Evolutionary conservation across 352 stramenopile species (phyloP).

Genomic region (Globisporangium spiculum): DNA sequence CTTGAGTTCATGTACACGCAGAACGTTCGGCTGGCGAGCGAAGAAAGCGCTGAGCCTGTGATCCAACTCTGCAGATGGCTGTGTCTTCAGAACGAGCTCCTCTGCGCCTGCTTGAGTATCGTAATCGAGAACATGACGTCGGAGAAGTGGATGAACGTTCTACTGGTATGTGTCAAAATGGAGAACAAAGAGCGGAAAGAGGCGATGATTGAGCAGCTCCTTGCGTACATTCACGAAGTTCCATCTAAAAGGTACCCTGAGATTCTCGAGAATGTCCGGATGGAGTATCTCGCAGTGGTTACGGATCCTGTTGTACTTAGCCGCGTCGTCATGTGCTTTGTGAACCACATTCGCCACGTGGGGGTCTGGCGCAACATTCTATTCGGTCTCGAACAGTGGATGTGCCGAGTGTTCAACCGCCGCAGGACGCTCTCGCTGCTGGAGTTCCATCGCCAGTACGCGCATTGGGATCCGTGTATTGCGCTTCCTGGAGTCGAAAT

Average conservation of each 20-base stretch:
- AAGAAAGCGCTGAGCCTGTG: constrained; percentile 31
- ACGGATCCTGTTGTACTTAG: constrained; percentile 35
- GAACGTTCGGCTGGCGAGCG: constrained; percentile 30
- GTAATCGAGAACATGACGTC: constrained; percentile 29
- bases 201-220: constrained; percentile 30
- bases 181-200: constrained; percentile 16
- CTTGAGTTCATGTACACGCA: constrained; percentile 63
- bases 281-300: constrained; percentile 31
- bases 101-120: constrained; percentile 36
- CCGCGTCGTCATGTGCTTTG: constrained; percentile 36
- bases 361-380: constrained; percentile 56
- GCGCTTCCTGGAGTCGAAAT: constrained; percentile 12
- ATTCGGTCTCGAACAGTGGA: constrained; percentile 36
- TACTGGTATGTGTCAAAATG: constrained; percentile 30
- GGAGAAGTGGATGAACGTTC: constrained; percentile 46
- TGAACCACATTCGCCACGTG: constrained; percentile 37
- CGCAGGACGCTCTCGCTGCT: constrained; percentile 31
- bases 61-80: constrained; percentile 48
- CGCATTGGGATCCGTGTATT: constrained; percentile 30
- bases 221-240: constrained; percentile 33
- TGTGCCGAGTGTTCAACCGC: constrained; percentile 16
- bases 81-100: constrained; percentile 31
- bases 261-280: constrained; percentile 32
- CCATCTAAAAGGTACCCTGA: constrained; percentile 20
- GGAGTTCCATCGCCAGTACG: constrained; percentile 46